Evolutionary conservation across 2,329 filamentous ascomycete genomes (phyloP).

Genomic region (Aspergillus spinulosporus): DNA sequence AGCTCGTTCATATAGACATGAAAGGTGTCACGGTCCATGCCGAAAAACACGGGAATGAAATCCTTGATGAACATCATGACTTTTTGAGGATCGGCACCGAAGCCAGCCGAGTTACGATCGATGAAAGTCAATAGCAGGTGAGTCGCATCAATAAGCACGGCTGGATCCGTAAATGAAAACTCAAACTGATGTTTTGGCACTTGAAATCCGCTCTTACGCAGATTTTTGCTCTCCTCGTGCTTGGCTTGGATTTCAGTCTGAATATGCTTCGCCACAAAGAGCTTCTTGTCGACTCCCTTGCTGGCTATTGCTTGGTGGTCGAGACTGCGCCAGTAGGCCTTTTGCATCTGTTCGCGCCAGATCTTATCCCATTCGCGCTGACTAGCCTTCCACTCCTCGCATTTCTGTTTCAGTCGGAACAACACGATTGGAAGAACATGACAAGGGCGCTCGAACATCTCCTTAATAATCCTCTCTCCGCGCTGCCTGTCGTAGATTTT

Average conservation of each 20-base stretch:
- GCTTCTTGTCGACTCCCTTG: constrained; percentile 86
- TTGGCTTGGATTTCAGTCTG: constrained; percentile 89
- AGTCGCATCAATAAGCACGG: constrained; percentile 59
- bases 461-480: constrained; percentile 79
- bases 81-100: constrained; percentile 66
- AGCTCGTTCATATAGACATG: constrained; percentile 67
- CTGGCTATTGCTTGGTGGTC: constrained; percentile 94
- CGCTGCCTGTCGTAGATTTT: constrained; percentile 90
- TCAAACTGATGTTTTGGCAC: constrained; percentile 71
- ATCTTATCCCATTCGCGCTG: constrained; percentile 99
- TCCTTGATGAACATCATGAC: constrained; percentile 74
- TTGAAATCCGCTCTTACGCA: constrained; percentile 62
- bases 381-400: constrained; percentile 96
- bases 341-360: constrained; percentile 93
- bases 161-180: constrained; percentile 71
- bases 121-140: constrained; percentile 51
- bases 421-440: constrained; percentile 86
- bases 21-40: constrained; percentile 69
- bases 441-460: constrained; percentile 81
- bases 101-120: constrained; percentile 51
- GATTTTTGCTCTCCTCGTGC: constrained; percentile 82
- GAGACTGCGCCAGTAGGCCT: constrained; percentile 92
- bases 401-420: constrained; percentile 87
- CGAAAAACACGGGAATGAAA: constrained; percentile 76
- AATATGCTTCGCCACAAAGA: constrained; percentile 85